Percentiles rank a stretch among this genome's conserved stretches.
These are phyloP conservation scores for Vachellia pachyceras DNA, from an alignment of 306 rosid species.

Conservation along the genomic window DNA sequence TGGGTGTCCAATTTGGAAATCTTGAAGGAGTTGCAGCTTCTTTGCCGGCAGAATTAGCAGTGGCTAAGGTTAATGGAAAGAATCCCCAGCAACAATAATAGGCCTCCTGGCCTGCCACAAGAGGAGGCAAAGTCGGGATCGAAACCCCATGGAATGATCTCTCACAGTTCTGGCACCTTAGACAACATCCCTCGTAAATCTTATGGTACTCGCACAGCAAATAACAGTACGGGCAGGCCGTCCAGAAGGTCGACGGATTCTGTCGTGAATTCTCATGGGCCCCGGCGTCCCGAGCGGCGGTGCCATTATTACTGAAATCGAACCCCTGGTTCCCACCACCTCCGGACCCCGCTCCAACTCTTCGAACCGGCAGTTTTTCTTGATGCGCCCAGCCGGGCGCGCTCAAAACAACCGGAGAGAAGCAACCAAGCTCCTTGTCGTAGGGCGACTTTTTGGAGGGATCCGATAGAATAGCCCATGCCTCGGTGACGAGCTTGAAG, in stretches of 20 bases:
- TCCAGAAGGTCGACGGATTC: slow-evolving; percentile 74
- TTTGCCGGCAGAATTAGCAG: slow-evolving; percentile 37
- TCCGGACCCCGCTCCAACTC: slow-evolving; percentile 19
- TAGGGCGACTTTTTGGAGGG: slow-evolving; percentile 55
- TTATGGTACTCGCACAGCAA: slow-evolving; percentile 70
- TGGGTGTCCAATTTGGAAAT: slow-evolving; percentile 63
- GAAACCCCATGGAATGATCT: slow-evolving; percentile 68
- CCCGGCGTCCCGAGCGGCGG: neutral
- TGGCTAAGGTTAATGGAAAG: slow-evolving; percentile 74
- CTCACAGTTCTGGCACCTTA: slow-evolving; percentile 83
- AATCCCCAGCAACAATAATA: slow-evolving; percentile 87
- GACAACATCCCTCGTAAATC: slow-evolving; percentile 75
- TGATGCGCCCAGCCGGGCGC: slow-evolving; percentile 39
- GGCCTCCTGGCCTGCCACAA: slow-evolving; percentile 79
- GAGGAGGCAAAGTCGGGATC: slow-evolving; percentile 62
- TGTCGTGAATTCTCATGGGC: slow-evolving; percentile 30
- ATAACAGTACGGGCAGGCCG: slow-evolving; percentile 93
- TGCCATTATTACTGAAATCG: slow-evolving; percentile 8
- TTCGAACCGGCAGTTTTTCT: slow-evolving; percentile 57
- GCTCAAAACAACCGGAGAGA: slow-evolving; percentile 38
- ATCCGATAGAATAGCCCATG: slow-evolving; percentile 83
- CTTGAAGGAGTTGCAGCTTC: slow-evolving; percentile 4
- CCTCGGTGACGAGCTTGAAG: slow-evolving; percentile 77
- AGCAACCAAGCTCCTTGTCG: slow-evolving; percentile 54
- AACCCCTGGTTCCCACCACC: neutral